Conservation (phyloP, 2,329 filamentous ascomycete species). For the Hypocrella siamensis region DNA sequence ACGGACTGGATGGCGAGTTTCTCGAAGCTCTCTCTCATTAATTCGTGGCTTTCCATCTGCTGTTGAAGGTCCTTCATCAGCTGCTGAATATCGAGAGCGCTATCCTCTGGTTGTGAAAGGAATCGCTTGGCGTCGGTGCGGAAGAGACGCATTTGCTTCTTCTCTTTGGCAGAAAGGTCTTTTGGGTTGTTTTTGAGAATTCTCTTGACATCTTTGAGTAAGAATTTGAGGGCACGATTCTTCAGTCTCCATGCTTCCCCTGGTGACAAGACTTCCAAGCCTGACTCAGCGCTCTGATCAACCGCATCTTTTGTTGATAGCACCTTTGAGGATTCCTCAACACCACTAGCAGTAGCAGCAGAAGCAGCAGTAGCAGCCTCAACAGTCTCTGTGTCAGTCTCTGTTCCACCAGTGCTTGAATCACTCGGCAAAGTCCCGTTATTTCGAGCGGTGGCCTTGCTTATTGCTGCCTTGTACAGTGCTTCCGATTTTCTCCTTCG, state of each 20-base stretch:
- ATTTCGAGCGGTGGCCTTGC: slow-evolving; percentile 3
- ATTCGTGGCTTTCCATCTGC: slow-evolving; percentile 17
- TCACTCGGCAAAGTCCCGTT: slow-evolving; percentile 6
- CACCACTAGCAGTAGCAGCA: background rate
- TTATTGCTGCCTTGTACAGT: slow-evolving; percentile 7
- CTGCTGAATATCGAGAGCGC: slow-evolving; percentile 12
- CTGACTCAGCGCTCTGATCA: background rate
- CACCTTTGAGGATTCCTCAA: background rate
- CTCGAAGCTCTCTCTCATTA: slow-evolving; percentile 14
- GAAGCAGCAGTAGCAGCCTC: background rate
- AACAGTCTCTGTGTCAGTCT: slow-evolving; percentile 2
- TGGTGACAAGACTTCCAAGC: slow-evolving; percentile 6
- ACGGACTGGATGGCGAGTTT: slow-evolving; percentile 11
- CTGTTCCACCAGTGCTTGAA: slow-evolving; percentile 6
- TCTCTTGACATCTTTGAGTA: slow-evolving; percentile 16
- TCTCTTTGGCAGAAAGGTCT: slow-evolving; percentile 51
- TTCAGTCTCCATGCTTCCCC: slow-evolving; percentile 12
- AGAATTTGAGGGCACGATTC: slow-evolving; percentile 11
- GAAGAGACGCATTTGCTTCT: slow-evolving; percentile 62
- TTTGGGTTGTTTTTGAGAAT: slow-evolving; percentile 26
- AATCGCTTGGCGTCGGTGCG: slow-evolving; percentile 47
- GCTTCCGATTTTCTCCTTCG: slow-evolving; percentile 12
- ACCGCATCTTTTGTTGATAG: background rate
- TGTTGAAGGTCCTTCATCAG: slow-evolving; percentile 16
- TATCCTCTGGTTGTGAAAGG: slow-evolving; percentile 25